These are phyloP conservation scores for Globisporangium splendens DNA, from an alignment of 352 stramenopile species.

Conservation along the genomic window DNA sequence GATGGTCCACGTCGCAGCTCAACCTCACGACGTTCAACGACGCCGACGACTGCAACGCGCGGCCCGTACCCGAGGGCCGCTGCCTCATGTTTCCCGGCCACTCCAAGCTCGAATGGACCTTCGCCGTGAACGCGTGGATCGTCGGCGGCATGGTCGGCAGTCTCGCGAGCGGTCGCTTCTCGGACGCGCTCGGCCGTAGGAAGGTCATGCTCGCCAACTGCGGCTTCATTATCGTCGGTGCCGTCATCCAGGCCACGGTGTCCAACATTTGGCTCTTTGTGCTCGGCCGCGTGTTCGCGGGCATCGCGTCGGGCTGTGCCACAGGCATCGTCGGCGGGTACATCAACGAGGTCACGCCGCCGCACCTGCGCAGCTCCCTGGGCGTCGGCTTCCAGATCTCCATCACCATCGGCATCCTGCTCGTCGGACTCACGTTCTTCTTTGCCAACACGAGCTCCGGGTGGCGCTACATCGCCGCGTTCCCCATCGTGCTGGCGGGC, in stretches of 20 bases:
- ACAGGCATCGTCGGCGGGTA: slow-evolving; percentile 25
- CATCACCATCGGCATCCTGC: slow-evolving; percentile 40
- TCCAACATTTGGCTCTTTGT: slow-evolving; percentile 31
- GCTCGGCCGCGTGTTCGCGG: slow-evolving; percentile 32
- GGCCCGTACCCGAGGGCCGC: slow-evolving; percentile 20
- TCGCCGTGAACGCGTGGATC: slow-evolving; percentile 36
- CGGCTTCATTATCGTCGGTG: slow-evolving; percentile 32
- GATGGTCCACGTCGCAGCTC: slow-evolving; percentile 60
- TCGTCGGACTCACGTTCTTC: slow-evolving; percentile 51
- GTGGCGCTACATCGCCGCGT: slow-evolving; percentile 38
- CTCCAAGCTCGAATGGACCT: slow-evolving; percentile 32
- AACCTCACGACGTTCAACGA: slow-evolving; percentile 40
- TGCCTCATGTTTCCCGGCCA: slow-evolving; percentile 38
- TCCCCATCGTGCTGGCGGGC: slow-evolving; percentile 27
- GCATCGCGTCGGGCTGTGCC: slow-evolving; percentile 34
- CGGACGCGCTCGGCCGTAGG: slow-evolving; percentile 32
- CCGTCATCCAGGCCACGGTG: slow-evolving; percentile 20
- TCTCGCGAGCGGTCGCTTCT: slow-evolving; percentile 21
- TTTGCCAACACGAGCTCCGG: slow-evolving; percentile 40
- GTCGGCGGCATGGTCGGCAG: slow-evolving; percentile 40
- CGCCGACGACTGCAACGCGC: slow-evolving; percentile 24
- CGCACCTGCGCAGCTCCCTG: slow-evolving; percentile 28
- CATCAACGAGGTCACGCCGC: slow-evolving; percentile 52
- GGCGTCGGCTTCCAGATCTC: slow-evolving; percentile 40
- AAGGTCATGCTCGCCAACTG: slow-evolving; percentile 25